phyloP scores from a whole-genome alignment of 2,329 filamentous ascomycete species.

The Scedosporium aurantiacum region DNA sequence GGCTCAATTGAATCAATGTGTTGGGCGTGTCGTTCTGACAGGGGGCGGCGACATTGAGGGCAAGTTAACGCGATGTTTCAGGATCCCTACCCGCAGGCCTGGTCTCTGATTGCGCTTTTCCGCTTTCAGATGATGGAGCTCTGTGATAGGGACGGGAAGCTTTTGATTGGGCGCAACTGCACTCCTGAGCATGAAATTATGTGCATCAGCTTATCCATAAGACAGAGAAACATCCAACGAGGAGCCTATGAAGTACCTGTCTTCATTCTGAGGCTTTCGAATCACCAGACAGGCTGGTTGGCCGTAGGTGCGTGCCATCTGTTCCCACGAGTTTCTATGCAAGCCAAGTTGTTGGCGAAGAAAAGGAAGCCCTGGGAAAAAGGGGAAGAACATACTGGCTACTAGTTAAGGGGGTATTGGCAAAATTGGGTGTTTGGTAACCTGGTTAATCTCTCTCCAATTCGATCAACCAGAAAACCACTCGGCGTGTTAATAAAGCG shows the following conservation, averaged over 20 bases:
- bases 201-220: background rate
- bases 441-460: background rate
- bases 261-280: background rate
- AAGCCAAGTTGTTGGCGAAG: background rate
- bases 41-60: background rate
- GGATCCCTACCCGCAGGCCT: slow-evolving; percentile 1
- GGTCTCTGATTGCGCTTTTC: background rate
- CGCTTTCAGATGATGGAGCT: background rate
- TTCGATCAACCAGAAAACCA: background rate
- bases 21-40: background rate
- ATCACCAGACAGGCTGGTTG: background rate
- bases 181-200: background rate
- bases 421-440: background rate
- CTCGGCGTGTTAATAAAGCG: background rate
- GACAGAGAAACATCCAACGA: background rate
- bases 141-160: background rate
- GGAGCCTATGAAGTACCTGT: background rate
- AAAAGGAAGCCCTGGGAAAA: background rate
- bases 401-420: background rate
- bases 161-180: background rate
- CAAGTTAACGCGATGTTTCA: slow-evolving; percentile 7
- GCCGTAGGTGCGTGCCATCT: background rate
- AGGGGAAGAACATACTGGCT: background rate
- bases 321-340: background rate
- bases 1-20: no score